Conservation (phyloP, 495 filamentous ascomycete genomes). For the Tricharina praecox region DNA sequence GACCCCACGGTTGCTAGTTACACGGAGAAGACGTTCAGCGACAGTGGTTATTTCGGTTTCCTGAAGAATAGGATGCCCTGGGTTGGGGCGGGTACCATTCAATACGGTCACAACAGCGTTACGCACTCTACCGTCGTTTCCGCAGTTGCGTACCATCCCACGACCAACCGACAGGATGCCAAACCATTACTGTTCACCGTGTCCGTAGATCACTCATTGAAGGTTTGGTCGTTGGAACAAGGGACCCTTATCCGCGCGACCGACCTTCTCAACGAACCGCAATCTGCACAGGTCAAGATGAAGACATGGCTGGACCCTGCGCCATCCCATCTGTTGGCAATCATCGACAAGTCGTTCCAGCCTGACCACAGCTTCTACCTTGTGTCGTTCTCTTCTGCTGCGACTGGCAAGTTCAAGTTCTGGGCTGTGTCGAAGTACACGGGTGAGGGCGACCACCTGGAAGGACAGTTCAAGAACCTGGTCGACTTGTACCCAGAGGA, state of each 20-base stretch:
- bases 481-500: conserved; percentile 49
- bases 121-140: conserved; percentile 26
- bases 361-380: conserved; percentile 50
- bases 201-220: conserved; percentile 69
- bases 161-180: conserved; percentile 41
- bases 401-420: conserved; percentile 86
- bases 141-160: conserved; percentile 28
- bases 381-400: conserved; percentile 71
- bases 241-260: conserved; percentile 53
- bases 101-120: conserved; percentile 19
- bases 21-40: conserved; percentile 22
- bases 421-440: conserved; percentile 50
- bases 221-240: conserved; percentile 64
- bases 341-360: conserved; percentile 35
- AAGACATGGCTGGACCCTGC: conserved; percentile 55
- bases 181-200: conserved; percentile 53
- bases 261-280: conserved; percentile 46
- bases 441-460: conserved; percentile 41
- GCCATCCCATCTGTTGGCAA: conserved; percentile 50
- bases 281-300: conserved; percentile 25
- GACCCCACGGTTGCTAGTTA: conserved; percentile 23
- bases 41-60: conserved; percentile 19
- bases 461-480: conserved; percentile 30
- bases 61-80: conserved; percentile 24
- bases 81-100: conserved; percentile 16